These are phyloP conservation scores for Quercus parvula DNA, from an alignment of 306 rosid species.

Conservation along the genomic window DNA sequence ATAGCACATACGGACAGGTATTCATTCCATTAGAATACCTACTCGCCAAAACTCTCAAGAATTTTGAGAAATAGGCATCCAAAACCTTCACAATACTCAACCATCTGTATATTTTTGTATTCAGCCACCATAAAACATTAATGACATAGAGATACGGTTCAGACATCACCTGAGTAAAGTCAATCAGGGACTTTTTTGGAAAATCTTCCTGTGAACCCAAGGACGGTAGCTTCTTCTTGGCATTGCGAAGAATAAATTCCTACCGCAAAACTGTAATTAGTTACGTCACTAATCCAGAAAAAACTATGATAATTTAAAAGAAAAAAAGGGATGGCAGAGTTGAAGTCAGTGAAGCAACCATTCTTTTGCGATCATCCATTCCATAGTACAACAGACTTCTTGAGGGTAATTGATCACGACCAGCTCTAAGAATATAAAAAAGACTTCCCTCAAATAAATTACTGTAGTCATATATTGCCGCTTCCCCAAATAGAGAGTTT, in stretches of 20 bases:
- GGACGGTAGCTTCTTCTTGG: conserved; percentile 50
- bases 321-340: conserved; percentile 10
- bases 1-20: background rate
- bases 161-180: conserved; percentile 64
- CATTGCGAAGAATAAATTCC: conserved; percentile 79
- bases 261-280: conserved; percentile 26
- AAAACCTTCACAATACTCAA: conserved; percentile 88
- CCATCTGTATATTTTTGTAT: conserved; percentile 53
- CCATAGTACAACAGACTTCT: too few species aligned
- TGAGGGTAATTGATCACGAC: too few species aligned
- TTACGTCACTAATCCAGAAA: conserved; percentile 16
- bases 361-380: conserved; percentile 73
- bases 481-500: too few species aligned
- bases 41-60: conserved; percentile 85
- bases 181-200: conserved; percentile 54
- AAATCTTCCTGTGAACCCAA: conserved; percentile 58
- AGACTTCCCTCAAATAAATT: too few species aligned
- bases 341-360: conserved; percentile 52
- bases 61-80: conserved; percentile 57
- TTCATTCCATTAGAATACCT: conserved; percentile 43
- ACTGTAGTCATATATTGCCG: too few species aligned
- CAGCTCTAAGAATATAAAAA: too few species aligned
- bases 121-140: conserved; percentile 19
- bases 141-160: conserved; percentile 11
- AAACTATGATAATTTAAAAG: conserved; percentile 3